These are phyloP conservation scores for Sarocladiaceae sp. DNA, from an alignment of 2,329 filamentous ascomycete species.

Conservation along the genomic window DNA sequence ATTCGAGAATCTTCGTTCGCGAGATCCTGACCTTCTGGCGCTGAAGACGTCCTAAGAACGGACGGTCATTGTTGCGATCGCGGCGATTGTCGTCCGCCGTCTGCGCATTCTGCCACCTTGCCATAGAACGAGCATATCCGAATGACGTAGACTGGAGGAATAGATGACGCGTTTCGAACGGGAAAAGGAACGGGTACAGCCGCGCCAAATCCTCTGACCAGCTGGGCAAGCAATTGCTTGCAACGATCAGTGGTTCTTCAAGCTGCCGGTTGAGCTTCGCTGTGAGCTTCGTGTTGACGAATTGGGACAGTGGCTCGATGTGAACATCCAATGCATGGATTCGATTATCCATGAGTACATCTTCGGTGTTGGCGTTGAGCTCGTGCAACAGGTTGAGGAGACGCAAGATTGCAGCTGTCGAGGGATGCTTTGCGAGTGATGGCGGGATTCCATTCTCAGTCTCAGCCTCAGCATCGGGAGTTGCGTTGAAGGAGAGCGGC, in stretches of 20 bases:
- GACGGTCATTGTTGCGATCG: slow-evolving; percentile 83
- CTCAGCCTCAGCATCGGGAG: slow-evolving; percentile 44
- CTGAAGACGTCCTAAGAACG: slow-evolving; percentile 86
- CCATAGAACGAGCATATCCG: slow-evolving; percentile 96
- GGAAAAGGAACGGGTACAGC: slow-evolving; percentile 93
- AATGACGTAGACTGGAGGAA: slow-evolving; percentile 98
- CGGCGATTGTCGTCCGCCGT: slow-evolving; percentile 74
- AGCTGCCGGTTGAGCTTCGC: slow-evolving; percentile 96
- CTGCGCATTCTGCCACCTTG: slow-evolving; percentile 92
- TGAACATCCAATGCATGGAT: slow-evolving; percentile 67
- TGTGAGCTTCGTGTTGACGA: slow-evolving; percentile 97
- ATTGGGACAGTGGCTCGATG: slow-evolving; percentile 82
- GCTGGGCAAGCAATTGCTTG: slow-evolving; percentile 89
- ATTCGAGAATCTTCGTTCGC: slow-evolving; percentile 89
- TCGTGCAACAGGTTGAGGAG: slow-evolving; percentile 88
- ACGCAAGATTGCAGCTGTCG: slow-evolving; percentile 81
- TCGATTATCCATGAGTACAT: slow-evolving; percentile 72
- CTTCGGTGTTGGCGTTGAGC: slow-evolving; percentile 88
- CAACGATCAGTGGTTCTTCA: slow-evolving; percentile 94
- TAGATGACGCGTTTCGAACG: slow-evolving; percentile 93
- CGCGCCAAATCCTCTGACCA: slow-evolving; percentile 96
- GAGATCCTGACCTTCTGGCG: slow-evolving; percentile 98
- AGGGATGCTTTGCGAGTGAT: slow-evolving; percentile 78
- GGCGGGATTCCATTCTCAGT: slow-evolving; percentile 63
- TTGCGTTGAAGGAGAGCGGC: slow-evolving; percentile 53